phyloP scores from a whole-genome alignment of 2,329 filamentous ascomycete species.

The Microdochium trichocladiopsis region DNA sequence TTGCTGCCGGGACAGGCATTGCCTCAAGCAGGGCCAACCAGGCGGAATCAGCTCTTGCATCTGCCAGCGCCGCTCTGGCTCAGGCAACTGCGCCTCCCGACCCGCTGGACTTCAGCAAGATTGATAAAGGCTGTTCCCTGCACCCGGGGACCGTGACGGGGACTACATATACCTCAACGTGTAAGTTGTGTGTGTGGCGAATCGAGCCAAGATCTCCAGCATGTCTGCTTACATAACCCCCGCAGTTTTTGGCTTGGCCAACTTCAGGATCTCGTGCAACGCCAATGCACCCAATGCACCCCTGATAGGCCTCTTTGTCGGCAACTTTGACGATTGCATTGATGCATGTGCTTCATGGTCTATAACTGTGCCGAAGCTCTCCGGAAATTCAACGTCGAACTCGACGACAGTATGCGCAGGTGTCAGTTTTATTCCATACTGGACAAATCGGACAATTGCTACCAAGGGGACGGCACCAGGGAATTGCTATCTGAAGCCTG shows the following conservation, averaged over 20 bases:
- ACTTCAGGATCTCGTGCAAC: conserved; percentile 36
- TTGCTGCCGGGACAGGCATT: conserved; percentile 36
- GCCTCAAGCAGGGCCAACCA: conserved; percentile 29
- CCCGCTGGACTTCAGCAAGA: conserved; percentile 15
- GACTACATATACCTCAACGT: conserved; percentile 29
- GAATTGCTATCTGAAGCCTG: conserved; percentile 37
- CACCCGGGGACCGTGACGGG: conserved; percentile 25
- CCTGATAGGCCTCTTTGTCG: conserved; percentile 32
- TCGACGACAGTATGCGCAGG: conserved; percentile 24
- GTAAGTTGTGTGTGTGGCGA: conserved; percentile 17
- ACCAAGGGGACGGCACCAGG: conserved; percentile 26
- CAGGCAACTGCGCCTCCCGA: conserved; percentile 10
- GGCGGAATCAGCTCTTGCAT: conserved; percentile 23
- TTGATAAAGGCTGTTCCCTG: conserved; percentile 33
- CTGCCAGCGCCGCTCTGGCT: conserved; percentile 14
- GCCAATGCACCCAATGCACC: conserved; percentile 28
- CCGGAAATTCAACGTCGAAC: conserved; percentile 7
- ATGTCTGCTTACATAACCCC: conserved; percentile 4
- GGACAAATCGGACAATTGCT: conserved; percentile 29
- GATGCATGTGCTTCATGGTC: conserved; percentile 37
- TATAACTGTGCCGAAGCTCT: conserved; percentile 16
- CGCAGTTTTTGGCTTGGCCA: conserved; percentile 26
- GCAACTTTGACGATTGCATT: conserved; percentile 36
- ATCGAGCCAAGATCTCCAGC: not conserved
- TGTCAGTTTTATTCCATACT: conserved; percentile 34